Conservation (phyloP, 805 yeast genomes). For the Tetrapisispora nanseiensis region DNA sequence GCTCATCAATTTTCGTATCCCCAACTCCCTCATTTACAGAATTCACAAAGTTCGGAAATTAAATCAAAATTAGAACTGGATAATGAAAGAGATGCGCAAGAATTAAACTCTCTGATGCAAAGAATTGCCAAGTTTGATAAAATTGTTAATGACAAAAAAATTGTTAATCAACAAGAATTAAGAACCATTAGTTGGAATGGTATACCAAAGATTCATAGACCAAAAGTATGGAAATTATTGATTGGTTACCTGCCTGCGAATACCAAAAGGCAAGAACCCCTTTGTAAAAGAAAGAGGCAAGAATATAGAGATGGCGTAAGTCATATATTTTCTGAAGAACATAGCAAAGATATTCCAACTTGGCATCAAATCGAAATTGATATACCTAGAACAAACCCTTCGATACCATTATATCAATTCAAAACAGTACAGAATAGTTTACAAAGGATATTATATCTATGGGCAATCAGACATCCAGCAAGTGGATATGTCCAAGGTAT, state of each 20-base stretch:
- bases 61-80: constrained; percentile 21
- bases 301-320: constrained; percentile 73
- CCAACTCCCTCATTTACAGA: constrained; percentile 21
- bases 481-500: constrained; percentile 97
- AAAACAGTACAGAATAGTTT: constrained; percentile 67
- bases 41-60: constrained; percentile 13
- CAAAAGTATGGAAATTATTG: constrained; percentile 80
- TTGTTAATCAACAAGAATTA: constrained; percentile 60
- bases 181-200: constrained; percentile 91
- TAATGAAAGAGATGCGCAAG: constrained; percentile 29
- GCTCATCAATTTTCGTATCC: constrained; percentile 19
- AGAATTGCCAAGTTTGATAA: constrained; percentile 59
- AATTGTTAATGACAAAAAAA: constrained; percentile 40
- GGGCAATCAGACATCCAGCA: constrained; percentile 97
- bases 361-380: constrained; percentile 96
- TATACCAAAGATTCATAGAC: constrained; percentile 69
- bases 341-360: constrained; percentile 60
- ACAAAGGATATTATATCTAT: constrained; percentile 72
- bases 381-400: constrained; percentile 89
- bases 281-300: constrained; percentile 68
- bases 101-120: constrained; percentile 48
- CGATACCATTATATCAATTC: constrained; percentile 58
- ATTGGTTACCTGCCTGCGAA: constrained; percentile 88
- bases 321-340: constrained; percentile 44
- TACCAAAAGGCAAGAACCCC: constrained; percentile 58